A percentile compares a stretch with the other conserved stretches of the same genome.
These are phyloP conservation scores for Galeopsis tetrahit DNA, from an alignment of 257 asterid species.

Conservation along the genomic window DNA sequence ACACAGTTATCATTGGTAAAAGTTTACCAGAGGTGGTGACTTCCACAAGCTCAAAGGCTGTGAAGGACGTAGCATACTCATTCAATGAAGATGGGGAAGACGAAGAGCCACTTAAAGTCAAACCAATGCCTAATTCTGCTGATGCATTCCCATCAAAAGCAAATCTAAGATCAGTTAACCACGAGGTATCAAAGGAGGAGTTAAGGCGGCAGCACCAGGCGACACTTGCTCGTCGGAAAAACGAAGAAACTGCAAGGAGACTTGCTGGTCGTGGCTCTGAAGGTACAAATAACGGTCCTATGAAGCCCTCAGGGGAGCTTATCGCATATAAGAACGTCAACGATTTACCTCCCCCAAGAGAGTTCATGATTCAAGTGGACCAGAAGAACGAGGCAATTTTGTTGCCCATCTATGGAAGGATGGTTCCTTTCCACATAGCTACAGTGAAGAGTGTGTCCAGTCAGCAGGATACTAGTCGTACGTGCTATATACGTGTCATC, in stretches of 20 bases:
- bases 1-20: constrained; percentile 48
- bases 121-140: constrained; percentile 31
- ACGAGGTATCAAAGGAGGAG: constrained; percentile 63
- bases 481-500: constrained; percentile 59
- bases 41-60: constrained; percentile 42
- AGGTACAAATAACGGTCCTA: constrained; percentile 35
- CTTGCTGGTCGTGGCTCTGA: constrained; percentile 59
- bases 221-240: constrained; percentile 62
- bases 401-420: constrained; percentile 57
- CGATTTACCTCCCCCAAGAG: constrained; percentile 63
- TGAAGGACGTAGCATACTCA: constrained; percentile 51
- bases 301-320: constrained; percentile 47
- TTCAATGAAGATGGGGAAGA: constrained; percentile 54
- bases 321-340: constrained; percentile 58
- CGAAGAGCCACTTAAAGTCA: constrained; percentile 41
- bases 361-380: constrained; percentile 65
- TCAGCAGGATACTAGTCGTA: constrained; percentile 61
- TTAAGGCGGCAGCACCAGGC: constrained; percentile 69
- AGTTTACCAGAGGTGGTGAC: constrained; percentile 42
- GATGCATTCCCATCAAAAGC: constrained; percentile 49
- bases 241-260: constrained; percentile 66
- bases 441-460: constrained; percentile 64
- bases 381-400: constrained; percentile 68
- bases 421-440: constrained; percentile 68
- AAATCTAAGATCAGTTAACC: constrained; percentile 60